Evolutionary conservation across 192 early-diverging fungal species (phyloP).

Genomic region (Entomortierella chlamydospora): DNA sequence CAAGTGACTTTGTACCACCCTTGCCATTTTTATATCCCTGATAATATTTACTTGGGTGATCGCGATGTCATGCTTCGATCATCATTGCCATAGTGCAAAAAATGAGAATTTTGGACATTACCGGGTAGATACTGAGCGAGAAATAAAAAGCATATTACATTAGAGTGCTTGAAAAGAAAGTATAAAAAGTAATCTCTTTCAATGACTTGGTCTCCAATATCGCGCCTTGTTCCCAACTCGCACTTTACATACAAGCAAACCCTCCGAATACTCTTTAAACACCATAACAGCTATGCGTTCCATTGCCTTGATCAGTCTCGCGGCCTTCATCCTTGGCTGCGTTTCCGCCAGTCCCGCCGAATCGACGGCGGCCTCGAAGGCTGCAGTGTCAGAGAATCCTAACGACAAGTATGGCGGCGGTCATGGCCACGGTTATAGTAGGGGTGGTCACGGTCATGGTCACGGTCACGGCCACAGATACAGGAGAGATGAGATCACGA

Average conservation of each 20-base stretch:
- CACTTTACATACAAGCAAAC: conserved; percentile 5
- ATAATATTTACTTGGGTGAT: too few species aligned
- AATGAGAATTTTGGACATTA: too few species aligned
- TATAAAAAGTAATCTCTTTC: too few species aligned
- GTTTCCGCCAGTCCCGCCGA: not conserved
- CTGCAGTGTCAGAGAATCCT: too few species aligned
- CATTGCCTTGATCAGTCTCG: conserved; percentile 12
- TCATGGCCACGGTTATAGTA: not conserved
- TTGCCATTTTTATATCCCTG: not conserved
- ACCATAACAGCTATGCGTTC: conserved; percentile 8
- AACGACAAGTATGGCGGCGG: not conserved
- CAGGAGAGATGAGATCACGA: conserved; percentile 7
- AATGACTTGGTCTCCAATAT: too few species aligned
- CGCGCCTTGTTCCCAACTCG: too few species aligned
- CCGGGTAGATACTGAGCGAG: too few species aligned
- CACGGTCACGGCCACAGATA: not conserved
- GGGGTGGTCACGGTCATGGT: not conserved
- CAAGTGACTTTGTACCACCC: conserved; percentile 11
- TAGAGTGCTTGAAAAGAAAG: too few species aligned
- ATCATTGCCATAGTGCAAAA: too few species aligned
- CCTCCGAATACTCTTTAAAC: not conserved
- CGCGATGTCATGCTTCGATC: too few species aligned
- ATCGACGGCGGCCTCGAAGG: not conserved
- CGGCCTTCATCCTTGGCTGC: not conserved
- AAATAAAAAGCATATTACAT: too few species aligned